Percentiles rank a stretch among this genome's conserved stretches.
These are phyloP conservation scores for Pelargonium citronellum DNA, from an alignment of 441 rosid species.

Conservation along the genomic window DNA sequence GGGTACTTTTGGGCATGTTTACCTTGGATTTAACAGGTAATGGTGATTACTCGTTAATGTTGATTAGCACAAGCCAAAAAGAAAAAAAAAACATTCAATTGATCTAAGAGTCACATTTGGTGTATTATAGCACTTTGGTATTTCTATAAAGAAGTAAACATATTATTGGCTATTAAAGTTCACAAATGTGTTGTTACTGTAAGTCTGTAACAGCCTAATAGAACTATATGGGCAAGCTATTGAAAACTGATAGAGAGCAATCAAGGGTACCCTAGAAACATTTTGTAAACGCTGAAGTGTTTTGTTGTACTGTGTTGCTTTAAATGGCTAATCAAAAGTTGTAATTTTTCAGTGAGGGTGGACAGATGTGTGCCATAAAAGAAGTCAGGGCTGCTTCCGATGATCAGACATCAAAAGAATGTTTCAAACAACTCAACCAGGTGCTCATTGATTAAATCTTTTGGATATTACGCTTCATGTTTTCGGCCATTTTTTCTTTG, in stretches of 20 bases:
- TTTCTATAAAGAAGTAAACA: background rate
- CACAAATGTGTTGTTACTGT: background rate
- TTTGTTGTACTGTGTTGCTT: constrained; percentile 5
- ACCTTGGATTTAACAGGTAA: constrained; percentile 88
- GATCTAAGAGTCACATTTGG: background rate
- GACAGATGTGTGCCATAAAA: constrained; percentile 93
- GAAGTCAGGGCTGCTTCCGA: constrained; percentile 83
- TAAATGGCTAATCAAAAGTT: background rate
- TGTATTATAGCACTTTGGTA: background rate
- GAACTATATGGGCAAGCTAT: background rate
- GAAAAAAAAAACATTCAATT: too few species aligned
- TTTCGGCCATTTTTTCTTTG: background rate
- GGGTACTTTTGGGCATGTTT: constrained; percentile 93
- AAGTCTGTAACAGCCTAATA: too few species aligned
- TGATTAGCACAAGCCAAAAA: background rate
- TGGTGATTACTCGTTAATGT: background rate
- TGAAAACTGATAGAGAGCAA: background rate
- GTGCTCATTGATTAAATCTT: constrained; percentile 25
- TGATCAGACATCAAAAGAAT: constrained; percentile 72
- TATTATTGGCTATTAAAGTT: background rate
- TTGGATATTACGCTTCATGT: too few species aligned
- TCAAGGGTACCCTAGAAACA: background rate
- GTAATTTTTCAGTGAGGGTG: constrained; percentile 54
- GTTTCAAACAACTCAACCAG: constrained; percentile 92
- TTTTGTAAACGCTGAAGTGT: background rate